Percentiles rank a stretch among this genome's conserved stretches.
Evolutionary conservation across 345 rosid genomes (phyloP).

Genomic region (Eucalyptus erythrocorys): DNA sequence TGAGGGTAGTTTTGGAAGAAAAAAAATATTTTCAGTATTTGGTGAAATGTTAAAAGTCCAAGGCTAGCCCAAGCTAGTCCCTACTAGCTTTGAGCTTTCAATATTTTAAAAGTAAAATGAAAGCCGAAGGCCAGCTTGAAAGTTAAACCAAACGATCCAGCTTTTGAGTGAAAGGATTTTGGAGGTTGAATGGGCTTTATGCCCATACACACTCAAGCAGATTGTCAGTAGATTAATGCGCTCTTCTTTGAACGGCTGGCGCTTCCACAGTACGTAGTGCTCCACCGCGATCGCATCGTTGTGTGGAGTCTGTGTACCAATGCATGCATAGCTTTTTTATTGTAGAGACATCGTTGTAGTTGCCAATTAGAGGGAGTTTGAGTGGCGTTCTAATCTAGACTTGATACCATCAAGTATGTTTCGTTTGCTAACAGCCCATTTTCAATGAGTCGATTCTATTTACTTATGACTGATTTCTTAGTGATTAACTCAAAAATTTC

Average conservation of each 20-base stretch:
- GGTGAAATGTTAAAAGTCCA: too few relatives aligned
- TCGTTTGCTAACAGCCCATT: accelerated
- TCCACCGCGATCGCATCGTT: accelerated
- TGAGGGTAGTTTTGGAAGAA: too few relatives aligned
- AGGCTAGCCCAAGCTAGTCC: too few relatives aligned
- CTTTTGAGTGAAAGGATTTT: too few relatives aligned
- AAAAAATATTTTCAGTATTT: too few relatives aligned
- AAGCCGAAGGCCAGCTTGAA: too few relatives aligned
- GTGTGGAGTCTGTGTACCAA: neutral
- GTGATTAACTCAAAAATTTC: accelerated
- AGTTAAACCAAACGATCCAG: too few relatives aligned
- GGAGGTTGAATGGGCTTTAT: too few relatives aligned
- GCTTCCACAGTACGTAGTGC: neutral
- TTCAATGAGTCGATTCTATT: accelerated
- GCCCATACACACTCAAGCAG: too few relatives aligned
- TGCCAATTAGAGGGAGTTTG: accelerated
- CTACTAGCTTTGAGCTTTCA: too few relatives aligned
- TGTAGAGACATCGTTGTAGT: neutral
- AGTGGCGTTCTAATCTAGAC: neutral
- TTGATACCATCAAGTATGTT: neutral
- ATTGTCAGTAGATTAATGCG: accelerated
- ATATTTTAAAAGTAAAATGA: too few relatives aligned
- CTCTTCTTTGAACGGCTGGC: accelerated
- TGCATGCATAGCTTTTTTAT: neutral
- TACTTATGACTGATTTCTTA: accelerated